Evolutionary conservation across 2,329 filamentous ascomycete genomes (phyloP).

Genomic region (Corinectria fuckeliana): DNA sequence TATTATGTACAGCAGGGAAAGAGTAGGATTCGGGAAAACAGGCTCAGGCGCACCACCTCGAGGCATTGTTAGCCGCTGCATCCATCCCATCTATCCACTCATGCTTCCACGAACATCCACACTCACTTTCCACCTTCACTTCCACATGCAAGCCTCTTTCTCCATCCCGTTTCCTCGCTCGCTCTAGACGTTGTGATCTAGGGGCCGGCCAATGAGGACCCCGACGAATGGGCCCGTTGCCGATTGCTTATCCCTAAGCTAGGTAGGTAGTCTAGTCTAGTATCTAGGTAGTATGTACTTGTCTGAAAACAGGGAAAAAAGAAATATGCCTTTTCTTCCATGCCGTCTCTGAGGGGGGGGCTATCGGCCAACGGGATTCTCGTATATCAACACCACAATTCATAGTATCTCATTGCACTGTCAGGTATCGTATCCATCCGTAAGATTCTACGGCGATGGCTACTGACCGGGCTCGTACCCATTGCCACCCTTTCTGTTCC

Average conservation of each 20-base stretch:
- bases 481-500: neutral
- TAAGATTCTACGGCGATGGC: neutral
- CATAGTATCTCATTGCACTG: neutral
- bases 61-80: constrained; percentile 25
- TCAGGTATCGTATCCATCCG: neutral
- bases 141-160: neutral
- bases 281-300: too few relatives aligned
- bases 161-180: neutral
- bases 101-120: neutral
- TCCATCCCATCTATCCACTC: constrained; percentile 20
- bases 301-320: neutral
- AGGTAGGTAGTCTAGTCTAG: too few relatives aligned
- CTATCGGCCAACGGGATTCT: neutral
- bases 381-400: neutral
- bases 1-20: neutral
- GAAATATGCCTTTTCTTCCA: neutral
- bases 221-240: too few relatives aligned
- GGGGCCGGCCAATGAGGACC: neutral
- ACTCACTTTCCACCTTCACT: neutral
- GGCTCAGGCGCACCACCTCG: neutral
- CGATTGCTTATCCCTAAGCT: too few relatives aligned
- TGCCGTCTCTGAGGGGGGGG: neutral
- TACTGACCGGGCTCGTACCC: neutral
- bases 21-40: constrained; percentile 1
- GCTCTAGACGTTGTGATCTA: neutral